These are phyloP conservation scores for Henckelia pumila DNA, from an alignment of 257 asterid species.

Conservation along the genomic window DNA sequence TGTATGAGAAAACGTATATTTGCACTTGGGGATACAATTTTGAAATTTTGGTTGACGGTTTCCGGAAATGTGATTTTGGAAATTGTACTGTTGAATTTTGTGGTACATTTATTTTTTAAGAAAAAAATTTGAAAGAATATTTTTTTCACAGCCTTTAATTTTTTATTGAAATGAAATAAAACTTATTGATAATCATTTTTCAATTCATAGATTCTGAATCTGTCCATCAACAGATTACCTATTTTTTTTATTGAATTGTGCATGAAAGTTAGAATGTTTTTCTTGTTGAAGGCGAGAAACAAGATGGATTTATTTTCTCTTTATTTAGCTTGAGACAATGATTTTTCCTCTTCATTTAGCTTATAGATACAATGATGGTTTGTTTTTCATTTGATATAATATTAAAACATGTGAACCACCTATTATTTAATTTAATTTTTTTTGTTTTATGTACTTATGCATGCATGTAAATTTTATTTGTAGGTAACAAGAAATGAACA, in stretches of 20 bases:
- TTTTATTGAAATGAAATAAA: background rate
- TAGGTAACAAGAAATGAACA: no score
- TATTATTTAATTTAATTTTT: no score
- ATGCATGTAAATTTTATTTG: no score
- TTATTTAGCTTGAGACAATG: no score
- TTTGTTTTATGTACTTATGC: no score
- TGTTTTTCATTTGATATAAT: no score
- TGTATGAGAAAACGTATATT: background rate
- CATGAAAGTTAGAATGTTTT: constrained; percentile 16
- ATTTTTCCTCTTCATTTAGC: no score
- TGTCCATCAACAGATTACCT: background rate
- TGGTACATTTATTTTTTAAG: no score
- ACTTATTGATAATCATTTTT: background rate
- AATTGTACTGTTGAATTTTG: background rate
- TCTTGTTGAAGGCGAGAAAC: no score
- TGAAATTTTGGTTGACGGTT: background rate
- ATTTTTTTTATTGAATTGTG: constrained; percentile 9
- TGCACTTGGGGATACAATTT: background rate
- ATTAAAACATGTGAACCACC: no score
- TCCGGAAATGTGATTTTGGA: background rate
- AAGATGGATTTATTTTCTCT: constrained; percentile 88
- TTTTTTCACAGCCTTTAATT: background rate
- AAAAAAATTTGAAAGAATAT: background rate
- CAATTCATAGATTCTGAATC: constrained; percentile 15
- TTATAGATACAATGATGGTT: no score